Evolutionary conservation across 192 early-diverging fungal species (phyloP).

Genomic region (Coemansia guatemalensis): DNA sequence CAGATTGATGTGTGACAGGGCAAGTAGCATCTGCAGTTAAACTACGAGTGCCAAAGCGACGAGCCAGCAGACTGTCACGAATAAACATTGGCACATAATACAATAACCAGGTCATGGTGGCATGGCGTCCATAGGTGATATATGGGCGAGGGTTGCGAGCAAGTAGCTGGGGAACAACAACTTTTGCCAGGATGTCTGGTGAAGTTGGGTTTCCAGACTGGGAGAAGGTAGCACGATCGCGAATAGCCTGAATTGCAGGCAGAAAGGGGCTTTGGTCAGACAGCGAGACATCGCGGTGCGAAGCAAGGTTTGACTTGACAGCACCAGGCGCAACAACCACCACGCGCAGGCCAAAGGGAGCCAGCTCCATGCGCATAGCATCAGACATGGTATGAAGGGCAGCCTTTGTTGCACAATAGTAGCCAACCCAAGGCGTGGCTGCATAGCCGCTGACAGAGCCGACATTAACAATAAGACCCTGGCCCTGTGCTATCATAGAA

Average conservation of each 20-base stretch:
- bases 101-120: constrained; percentile 37
- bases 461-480: constrained; percentile 67
- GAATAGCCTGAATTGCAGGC: constrained; percentile 44
- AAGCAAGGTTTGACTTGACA: constrained; percentile 64
- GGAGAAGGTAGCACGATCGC: constrained; percentile 53
- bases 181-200: constrained; percentile 57
- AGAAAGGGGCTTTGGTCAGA: constrained; percentile 46
- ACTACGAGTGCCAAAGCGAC: constrained; percentile 45
- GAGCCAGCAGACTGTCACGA: constrained; percentile 50
- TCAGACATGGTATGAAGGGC: constrained; percentile 66
- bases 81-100: constrained; percentile 56
- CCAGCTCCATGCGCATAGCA: constrained; percentile 62
- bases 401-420: constrained; percentile 62
- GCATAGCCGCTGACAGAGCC: constrained; percentile 66
- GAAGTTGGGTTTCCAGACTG: constrained; percentile 55
- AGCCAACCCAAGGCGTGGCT: constrained; percentile 64
- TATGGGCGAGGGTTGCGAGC: constrained; percentile 45
- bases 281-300: constrained; percentile 41
- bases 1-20: too few relatives aligned
- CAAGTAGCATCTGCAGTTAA: too few relatives aligned
- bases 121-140: constrained; percentile 58
- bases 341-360: constrained; percentile 63
- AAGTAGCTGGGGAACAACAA: constrained; percentile 55
- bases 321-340: constrained; percentile 63
- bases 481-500: constrained; percentile 56